Conservation (phyloP, 2,329 filamentous ascomycete genomes). For the Myotisia sp. region DNA sequence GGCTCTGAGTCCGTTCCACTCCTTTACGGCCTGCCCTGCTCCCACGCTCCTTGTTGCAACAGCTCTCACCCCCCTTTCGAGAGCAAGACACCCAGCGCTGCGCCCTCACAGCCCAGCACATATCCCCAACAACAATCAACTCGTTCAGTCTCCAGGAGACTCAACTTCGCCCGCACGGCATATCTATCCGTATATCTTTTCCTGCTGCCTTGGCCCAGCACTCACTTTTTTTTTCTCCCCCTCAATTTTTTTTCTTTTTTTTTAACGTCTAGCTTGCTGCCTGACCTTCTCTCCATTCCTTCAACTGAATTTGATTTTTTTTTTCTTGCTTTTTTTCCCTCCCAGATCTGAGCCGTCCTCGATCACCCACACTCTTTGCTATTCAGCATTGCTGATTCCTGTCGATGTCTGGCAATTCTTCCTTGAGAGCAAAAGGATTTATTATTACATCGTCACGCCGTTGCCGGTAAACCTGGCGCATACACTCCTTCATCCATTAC, state of each 20-base stretch:
- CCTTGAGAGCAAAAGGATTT: not conserved
- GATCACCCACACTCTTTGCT: not conserved
- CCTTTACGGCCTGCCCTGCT: slow-evolving; percentile 35
- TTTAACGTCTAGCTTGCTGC: not conserved
- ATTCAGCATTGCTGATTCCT: not conserved
- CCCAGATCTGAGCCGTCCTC: slow-evolving; percentile 1
- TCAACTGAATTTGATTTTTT: not conserved
- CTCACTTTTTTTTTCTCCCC: slow-evolving; percentile 5
- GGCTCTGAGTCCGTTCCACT: slow-evolving; percentile 34
- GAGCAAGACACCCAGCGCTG: no score
- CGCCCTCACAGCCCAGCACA: no score
- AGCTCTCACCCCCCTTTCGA: slow-evolving; percentile 18
- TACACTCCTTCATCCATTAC: not conserved
- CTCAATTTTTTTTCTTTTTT: slow-evolving; percentile 5
- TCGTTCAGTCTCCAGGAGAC: slow-evolving; percentile 2
- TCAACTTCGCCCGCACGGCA: slow-evolving; percentile 4
- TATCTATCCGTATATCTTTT: slow-evolving; percentile 2
- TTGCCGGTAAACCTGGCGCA: slow-evolving; percentile 1
- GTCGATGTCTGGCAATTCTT: slow-evolving; percentile 6
- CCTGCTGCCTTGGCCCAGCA: slow-evolving; percentile 14
- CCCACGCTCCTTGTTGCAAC: slow-evolving; percentile 9
- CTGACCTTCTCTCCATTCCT: not conserved
- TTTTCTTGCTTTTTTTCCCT: not conserved
- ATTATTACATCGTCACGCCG: slow-evolving; percentile 2
- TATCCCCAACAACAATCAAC: not conserved